These are phyloP conservation scores for Dioscorea cayenensis DNA, from an alignment of 116 monocot genomes.

Conservation along the genomic window DNA sequence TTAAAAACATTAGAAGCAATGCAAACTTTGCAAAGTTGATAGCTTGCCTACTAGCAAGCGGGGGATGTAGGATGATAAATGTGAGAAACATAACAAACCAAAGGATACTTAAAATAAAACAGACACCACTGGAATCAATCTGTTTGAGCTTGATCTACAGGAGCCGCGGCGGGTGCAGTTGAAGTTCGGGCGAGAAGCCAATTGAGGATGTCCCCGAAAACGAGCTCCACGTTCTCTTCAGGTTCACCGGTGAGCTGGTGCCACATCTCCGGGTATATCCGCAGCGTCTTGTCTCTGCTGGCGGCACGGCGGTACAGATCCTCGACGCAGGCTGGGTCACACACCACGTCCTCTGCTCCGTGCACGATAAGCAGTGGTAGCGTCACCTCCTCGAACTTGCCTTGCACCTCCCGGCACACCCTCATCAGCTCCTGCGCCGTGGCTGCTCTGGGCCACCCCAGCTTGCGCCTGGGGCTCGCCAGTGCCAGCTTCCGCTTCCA, in stretches of 20 bases:
- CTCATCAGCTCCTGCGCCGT: conserved; percentile 75
- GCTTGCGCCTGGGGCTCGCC: conserved; percentile 48
- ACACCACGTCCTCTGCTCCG: conserved; percentile 67
- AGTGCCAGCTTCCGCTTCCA: conserved; percentile 81
- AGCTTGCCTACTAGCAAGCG: too few relatives aligned
- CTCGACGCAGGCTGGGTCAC: conserved; percentile 66
- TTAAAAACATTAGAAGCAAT: too few relatives aligned
- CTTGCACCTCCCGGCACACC: conserved; percentile 67
- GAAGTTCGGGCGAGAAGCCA: conserved; percentile 48
- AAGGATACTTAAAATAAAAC: too few relatives aligned
- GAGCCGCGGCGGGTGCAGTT: background rate
- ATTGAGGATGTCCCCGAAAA: conserved; percentile 57
- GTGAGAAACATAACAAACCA: too few relatives aligned
- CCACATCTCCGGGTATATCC: conserved; percentile 74
- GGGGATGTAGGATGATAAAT: too few relatives aligned
- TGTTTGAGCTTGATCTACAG: too few relatives aligned
- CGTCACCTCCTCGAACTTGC: conserved; percentile 60
- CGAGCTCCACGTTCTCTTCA: conserved; percentile 71
- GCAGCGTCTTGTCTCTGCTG: conserved; percentile 81
- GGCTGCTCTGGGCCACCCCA: conserved; percentile 54
- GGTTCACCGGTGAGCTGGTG: conserved; percentile 85
- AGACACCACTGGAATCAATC: too few relatives aligned
- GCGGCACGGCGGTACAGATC: conserved; percentile 55
- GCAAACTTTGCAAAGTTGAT: too few relatives aligned
- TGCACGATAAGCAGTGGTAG: conserved; percentile 74